Conservation (phyloP, 2,329 filamentous ascomycete species). For the Fonsecaea multimorphosa region DNA sequence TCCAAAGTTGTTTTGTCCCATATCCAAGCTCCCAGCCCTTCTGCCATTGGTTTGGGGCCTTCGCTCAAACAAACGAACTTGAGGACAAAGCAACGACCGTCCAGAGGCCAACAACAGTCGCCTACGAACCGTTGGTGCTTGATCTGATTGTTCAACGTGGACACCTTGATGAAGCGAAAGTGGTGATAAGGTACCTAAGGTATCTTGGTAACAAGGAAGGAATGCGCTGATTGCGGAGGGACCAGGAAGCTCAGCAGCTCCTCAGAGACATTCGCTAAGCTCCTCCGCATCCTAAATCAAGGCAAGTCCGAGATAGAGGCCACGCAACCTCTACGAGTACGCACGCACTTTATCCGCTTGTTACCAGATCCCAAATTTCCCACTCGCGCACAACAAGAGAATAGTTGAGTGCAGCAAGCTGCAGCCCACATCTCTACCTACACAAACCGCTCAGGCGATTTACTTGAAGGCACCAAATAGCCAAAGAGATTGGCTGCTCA, state of each 20-base stretch:
- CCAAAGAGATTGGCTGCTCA: not conserved
- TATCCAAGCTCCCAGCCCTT: not conserved
- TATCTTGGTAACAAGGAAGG: not conserved
- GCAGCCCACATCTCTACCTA: not conserved
- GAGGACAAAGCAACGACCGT: slow-evolving; percentile 14
- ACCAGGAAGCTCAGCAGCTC: slow-evolving; percentile 22
- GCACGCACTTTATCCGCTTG: not conserved
- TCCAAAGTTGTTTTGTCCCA: slow-evolving; percentile 10
- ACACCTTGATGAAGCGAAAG: not conserved
- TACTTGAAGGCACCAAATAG: not conserved
- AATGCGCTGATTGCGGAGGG: slow-evolving; percentile 11
- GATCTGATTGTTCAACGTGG: slow-evolving; percentile 2
- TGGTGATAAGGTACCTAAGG: slow-evolving; percentile 4
- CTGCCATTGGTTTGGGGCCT: slow-evolving; percentile 24
- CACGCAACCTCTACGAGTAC: slow-evolving; percentile 10
- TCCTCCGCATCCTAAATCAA: slow-evolving; percentile 1
- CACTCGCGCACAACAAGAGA: not conserved
- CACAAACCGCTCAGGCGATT: not conserved
- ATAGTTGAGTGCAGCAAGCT: not conserved
- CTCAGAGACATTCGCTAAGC: not conserved
- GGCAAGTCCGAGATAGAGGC: slow-evolving; percentile 1
- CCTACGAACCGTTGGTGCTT: slow-evolving; percentile 5
- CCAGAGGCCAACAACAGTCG: not conserved
- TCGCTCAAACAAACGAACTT: slow-evolving; percentile 14
- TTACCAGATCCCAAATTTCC: slow-evolving; percentile 1